phyloP scores from a whole-genome alignment of 768 basidiomycete species.

The Pleurotus platypus region DNA sequence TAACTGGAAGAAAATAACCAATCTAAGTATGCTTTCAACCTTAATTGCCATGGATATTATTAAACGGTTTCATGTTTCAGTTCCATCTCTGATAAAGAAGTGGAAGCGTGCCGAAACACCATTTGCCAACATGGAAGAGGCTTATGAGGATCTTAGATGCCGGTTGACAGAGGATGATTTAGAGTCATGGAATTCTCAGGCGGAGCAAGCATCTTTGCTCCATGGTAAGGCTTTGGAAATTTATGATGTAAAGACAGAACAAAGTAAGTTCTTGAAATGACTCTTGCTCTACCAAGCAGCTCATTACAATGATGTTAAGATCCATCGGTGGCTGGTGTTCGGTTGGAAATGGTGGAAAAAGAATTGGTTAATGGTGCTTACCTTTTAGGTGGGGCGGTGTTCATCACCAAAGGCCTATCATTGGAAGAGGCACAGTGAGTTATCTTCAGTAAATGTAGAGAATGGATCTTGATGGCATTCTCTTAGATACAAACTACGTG shows the following conservation, averaged over 20 bases:
- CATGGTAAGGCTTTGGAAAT: background rate
- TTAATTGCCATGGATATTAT: background rate
- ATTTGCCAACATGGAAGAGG: background rate
- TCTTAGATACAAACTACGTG: no score
- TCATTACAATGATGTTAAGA: background rate
- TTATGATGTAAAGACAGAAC: background rate
- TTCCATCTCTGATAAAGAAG: slow-evolving; percentile 11
- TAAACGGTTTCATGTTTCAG: slow-evolving; percentile 2
- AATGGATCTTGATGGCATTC: background rate
- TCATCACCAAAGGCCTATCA: background rate
- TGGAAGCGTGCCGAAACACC: background rate
- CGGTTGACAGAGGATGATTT: background rate
- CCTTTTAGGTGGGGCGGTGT: background rate
- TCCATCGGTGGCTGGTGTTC: background rate
- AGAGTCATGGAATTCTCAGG: background rate
- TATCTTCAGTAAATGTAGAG: background rate
- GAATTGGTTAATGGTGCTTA: background rate
- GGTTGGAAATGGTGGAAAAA: background rate
- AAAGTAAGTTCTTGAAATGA: background rate
- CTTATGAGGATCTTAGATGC: slow-evolving; percentile 2
- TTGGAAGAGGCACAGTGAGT: slow-evolving; percentile 5
- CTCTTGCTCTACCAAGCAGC: background rate
- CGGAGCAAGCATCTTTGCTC: background rate
- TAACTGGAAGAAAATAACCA: slow-evolving; percentile 29
- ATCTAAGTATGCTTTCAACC: slow-evolving; percentile 15